phyloP scores from a whole-genome alignment of 73 alveolate species.

The Tetrahymena malaccensis region DNA sequence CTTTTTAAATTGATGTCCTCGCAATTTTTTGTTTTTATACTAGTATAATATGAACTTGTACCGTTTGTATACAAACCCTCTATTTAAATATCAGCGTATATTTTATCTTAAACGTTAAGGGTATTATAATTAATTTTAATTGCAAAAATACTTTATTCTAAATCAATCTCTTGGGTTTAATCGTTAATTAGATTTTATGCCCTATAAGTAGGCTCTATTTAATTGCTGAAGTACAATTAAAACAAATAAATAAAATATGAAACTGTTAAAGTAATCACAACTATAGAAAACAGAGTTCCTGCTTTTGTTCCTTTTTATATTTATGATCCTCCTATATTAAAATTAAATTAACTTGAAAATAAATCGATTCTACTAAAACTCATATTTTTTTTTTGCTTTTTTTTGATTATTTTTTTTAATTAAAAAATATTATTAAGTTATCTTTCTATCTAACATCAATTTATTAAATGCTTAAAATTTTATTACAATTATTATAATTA shows the following conservation, averaged over 20 bases:
- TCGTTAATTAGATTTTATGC: neutral
- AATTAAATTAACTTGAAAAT: neutral
- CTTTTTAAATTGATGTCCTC: neutral
- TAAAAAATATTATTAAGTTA: no score
- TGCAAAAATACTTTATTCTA: neutral
- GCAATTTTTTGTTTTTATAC: neutral
- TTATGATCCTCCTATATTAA: neutral
- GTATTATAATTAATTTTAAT: no score
- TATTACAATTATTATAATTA: no score
- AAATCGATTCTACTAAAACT: neutral
- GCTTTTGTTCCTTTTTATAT: neutral
- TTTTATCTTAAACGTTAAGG: no score
- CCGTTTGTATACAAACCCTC: neutral
- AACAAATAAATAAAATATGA: neutral
- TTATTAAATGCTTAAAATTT: no score
- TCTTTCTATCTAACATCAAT: no score
- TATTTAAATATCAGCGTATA: no score
- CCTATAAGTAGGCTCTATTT: neutral
- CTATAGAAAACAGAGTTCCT: neutral
- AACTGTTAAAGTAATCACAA: neutral
- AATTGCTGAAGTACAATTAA: neutral
- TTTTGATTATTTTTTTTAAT: no score
- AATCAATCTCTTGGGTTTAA: neutral
- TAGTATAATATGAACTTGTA: neutral
- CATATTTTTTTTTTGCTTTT: neutral